phyloP scores from a whole-genome alignment of 2,329 filamentous ascomycete genomes.

The Colletotrichum zoysiae region DNA sequence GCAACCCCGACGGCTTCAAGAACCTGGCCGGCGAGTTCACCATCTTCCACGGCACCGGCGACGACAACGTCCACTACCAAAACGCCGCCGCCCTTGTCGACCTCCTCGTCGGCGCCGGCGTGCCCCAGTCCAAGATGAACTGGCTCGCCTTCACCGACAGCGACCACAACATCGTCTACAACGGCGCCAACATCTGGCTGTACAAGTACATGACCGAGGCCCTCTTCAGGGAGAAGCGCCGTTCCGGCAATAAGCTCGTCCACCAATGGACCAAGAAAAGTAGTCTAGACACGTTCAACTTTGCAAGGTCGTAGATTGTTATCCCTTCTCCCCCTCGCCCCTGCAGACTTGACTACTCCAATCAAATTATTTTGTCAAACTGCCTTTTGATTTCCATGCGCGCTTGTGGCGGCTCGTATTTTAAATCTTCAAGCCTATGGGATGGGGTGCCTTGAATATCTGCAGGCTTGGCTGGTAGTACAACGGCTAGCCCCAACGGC shows the following conservation, averaged over 20 bases:
- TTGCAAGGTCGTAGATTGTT: slow-evolving; percentile 9
- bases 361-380: background rate
- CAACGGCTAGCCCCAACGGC: background rate
- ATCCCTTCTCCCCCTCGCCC: no score
- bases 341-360: background rate
- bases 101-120: slow-evolving; percentile 68
- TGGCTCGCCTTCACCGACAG: slow-evolving; percentile 75
- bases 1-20: slow-evolving; percentile 70
- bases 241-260: slow-evolving; percentile 50
- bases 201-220: slow-evolving; percentile 73
- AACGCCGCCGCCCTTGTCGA: slow-evolving; percentile 73
- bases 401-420: no score
- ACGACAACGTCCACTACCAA: slow-evolving; percentile 81
- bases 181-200: slow-evolving; percentile 66
- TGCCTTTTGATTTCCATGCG: background rate
- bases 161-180: slow-evolving; percentile 72
- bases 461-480: background rate
- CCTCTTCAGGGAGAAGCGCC: slow-evolving; percentile 72
- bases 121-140: slow-evolving; percentile 72
- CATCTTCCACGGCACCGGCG: slow-evolving; percentile 75
- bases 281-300: slow-evolving; percentile 24
- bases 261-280: slow-evolving; percentile 53
- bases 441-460: background rate
- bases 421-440: no score
- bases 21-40: slow-evolving; percentile 70